phyloP scores from a whole-genome alignment of 176 grass and related monocot genomes.

The Aegilops bicornis region DNA sequence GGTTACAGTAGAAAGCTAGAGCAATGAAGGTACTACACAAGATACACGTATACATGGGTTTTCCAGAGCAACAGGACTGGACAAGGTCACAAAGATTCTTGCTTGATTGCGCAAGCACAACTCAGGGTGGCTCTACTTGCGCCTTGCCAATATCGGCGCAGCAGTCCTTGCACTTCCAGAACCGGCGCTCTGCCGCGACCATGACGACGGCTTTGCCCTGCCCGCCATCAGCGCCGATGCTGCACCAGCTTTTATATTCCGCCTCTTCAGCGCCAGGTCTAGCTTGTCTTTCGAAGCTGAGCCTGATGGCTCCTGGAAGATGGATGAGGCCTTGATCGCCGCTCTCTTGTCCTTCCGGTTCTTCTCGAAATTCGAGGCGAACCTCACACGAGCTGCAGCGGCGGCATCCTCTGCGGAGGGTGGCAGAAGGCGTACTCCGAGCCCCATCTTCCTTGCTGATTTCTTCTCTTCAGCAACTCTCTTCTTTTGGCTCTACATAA shows the following conservation, averaged over 20 bases:
- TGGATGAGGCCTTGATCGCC: constrained; percentile 79
- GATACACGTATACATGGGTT: not conserved
- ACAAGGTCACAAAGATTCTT: not conserved
- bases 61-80: not conserved
- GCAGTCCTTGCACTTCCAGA: constrained; percentile 24
- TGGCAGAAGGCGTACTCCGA: constrained; percentile 80
- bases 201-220: constrained; percentile 60
- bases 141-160: constrained; percentile 27
- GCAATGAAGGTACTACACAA: not conserved
- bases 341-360: constrained; percentile 76
- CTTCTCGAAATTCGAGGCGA: constrained; percentile 75
- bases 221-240: constrained; percentile 56
- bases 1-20: not conserved
- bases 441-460: constrained; percentile 67
- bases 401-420: constrained; percentile 67
- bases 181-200: constrained; percentile 45
- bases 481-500: constrained; percentile 89
- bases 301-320: constrained; percentile 62
- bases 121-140: constrained; percentile 23
- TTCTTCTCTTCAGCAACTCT: constrained; percentile 69
- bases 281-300: constrained; percentile 38
- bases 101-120: not conserved
- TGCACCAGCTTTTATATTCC: constrained; percentile 57
- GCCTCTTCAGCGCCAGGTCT: constrained; percentile 66
- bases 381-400: constrained; percentile 60